Evolutionary conservation across 2,329 filamentous ascomycete genomes (phyloP).

Genomic region (Beauveria brongniartii): DNA sequence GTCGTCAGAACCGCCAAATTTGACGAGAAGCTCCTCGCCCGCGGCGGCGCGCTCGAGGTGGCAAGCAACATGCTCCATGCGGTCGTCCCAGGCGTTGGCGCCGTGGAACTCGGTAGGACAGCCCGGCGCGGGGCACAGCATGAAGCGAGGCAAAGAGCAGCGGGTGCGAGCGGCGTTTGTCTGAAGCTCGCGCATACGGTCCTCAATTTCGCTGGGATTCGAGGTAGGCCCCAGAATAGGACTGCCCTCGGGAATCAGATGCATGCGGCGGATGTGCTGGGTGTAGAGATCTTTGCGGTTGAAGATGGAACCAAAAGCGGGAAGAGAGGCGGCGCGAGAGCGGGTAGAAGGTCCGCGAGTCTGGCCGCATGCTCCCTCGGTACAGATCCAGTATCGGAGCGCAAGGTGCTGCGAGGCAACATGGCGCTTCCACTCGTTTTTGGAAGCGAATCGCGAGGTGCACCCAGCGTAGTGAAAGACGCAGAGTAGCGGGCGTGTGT

Average conservation of each 20-base stretch:
- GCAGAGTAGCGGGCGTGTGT: conserved; percentile 62
- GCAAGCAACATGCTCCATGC: conserved; percentile 80
- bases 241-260: conserved; percentile 44
- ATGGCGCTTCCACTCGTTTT: conserved; percentile 96
- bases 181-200: conserved; percentile 48
- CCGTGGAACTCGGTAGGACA: conserved; percentile 57
- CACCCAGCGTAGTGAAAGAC: conserved; percentile 76
- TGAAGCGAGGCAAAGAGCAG: conserved; percentile 51
- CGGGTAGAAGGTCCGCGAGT: conserved; percentile 18
- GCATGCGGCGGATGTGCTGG: conserved; percentile 83
- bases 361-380: conserved; percentile 47
- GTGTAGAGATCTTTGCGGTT: conserved; percentile 90
- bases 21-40: conserved; percentile 20
- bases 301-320: conserved; percentile 58
- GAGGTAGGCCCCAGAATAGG: conserved; percentile 20
- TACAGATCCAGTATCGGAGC: conserved; percentile 67
- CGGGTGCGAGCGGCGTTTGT: conserved; percentile 50
- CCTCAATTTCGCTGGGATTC: conserved; percentile 38
- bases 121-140: conserved; percentile 51
- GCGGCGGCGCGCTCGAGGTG: conserved; percentile 55
- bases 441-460: conserved; percentile 60
- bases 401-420: conserved; percentile 72
- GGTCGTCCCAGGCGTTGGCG: conserved; percentile 61
- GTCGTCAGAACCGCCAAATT: conserved; percentile 33
- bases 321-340: conserved; percentile 15